phyloP scores from a whole-genome alignment of 192 early-diverging fungal species.

The Mortierella alpina region DNA sequence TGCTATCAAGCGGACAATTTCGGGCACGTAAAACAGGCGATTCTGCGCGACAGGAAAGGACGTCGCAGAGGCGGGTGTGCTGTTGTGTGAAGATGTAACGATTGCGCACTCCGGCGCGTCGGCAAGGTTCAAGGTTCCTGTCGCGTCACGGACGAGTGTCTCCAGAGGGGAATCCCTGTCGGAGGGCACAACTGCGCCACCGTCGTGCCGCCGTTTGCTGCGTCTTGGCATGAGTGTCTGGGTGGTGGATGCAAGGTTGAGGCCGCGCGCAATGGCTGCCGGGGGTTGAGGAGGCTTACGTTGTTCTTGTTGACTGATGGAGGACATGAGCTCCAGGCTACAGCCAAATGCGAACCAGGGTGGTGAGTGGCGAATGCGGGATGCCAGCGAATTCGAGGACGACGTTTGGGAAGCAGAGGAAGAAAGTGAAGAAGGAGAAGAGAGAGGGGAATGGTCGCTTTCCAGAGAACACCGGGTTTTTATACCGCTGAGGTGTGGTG shows the following conservation, averaged over 20 bases:
- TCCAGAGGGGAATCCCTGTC: too few species aligned
- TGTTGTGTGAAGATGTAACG: background rate
- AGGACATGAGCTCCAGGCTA: too few species aligned
- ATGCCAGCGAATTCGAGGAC: too few species aligned
- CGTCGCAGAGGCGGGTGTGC: background rate
- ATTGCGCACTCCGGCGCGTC: background rate
- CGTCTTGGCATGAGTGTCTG: too few species aligned
- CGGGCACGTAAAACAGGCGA: constrained; percentile 46
- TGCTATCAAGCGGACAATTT: constrained; percentile 38
- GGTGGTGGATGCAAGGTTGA: too few species aligned
- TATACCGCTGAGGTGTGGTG: background rate
- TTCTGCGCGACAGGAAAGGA: constrained; percentile 20
- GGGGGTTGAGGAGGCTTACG: too few species aligned
- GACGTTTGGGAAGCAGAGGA: background rate
- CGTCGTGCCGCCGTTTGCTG: too few species aligned
- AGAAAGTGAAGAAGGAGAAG: background rate
- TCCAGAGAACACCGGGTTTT: background rate
- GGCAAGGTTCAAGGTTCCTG: background rate
- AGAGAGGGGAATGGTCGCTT: background rate
- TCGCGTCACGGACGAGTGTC: background rate
- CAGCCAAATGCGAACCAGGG: too few species aligned
- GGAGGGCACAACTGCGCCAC: too few species aligned
- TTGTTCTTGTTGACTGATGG: too few species aligned
- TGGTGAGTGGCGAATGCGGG: too few species aligned
- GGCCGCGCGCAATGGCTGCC: too few species aligned